A percentile compares a stretch with the other conserved stretches of the same genome.
Conservation (phyloP, 2,329 filamentous ascomycete genomes). For the Claviceps spartinae region DNA sequence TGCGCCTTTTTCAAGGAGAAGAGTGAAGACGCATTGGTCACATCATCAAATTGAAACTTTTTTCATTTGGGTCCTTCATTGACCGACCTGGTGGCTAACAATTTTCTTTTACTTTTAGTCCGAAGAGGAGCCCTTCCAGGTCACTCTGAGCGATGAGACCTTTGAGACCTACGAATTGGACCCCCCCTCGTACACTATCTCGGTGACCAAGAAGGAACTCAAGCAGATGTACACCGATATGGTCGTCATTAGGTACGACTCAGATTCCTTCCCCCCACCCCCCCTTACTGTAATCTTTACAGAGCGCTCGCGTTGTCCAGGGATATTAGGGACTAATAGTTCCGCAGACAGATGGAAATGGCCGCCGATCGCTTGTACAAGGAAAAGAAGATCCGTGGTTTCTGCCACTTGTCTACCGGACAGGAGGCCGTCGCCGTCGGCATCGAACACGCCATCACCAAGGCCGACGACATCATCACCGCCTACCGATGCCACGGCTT, state of each 20-base stretch:
- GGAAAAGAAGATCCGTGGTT: constrained; percentile 99
- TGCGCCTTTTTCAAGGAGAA: too few relatives aligned
- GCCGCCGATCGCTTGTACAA: constrained; percentile 98
- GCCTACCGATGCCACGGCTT: constrained; percentile 99
- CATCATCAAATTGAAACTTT: too few relatives aligned
- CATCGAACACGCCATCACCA: constrained; percentile 90
- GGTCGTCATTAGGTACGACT: constrained; percentile 73
- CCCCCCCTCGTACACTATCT: constrained; percentile 80
- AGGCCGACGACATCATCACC: constrained; percentile 88
- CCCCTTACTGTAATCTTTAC: too few relatives aligned
- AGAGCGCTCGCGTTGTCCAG: too few relatives aligned
- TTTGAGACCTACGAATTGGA: constrained; percentile 99
- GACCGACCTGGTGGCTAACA: constrained; percentile 9
- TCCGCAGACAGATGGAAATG: constrained; percentile 92
- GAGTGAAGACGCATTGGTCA: too few relatives aligned
- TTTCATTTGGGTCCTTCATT: not conserved
- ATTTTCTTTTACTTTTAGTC: constrained; percentile 39
- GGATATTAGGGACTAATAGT: constrained; percentile 16
- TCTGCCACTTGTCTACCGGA: constrained; percentile 96
- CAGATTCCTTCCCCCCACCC: not conserved
- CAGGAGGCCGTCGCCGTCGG: constrained; percentile 96
- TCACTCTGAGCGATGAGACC: constrained; percentile 92
- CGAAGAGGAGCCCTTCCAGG: constrained; percentile 84
- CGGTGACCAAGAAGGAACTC: constrained; percentile 93
- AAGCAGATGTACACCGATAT: constrained; percentile 99